phyloP scores from a whole-genome alignment of 2,329 filamentous ascomycete species.

The Alternaria sp. region DNA sequence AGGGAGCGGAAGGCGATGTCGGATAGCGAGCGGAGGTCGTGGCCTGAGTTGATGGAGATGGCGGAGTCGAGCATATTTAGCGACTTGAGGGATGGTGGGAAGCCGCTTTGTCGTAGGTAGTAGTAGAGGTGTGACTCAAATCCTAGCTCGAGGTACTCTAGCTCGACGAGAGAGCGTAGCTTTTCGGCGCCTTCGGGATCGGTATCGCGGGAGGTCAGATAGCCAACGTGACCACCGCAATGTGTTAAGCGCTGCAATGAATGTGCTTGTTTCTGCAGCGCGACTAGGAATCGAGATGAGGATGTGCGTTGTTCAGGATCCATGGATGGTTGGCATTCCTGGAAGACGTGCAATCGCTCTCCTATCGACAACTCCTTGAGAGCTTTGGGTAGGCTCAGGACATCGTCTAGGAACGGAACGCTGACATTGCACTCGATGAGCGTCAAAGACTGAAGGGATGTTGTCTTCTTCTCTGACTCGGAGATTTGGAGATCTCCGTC shows the following conservation, averaged over 20 bases:
- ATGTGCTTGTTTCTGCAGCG: constrained; percentile 38
- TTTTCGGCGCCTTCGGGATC: constrained; percentile 24
- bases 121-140: constrained; percentile 35
- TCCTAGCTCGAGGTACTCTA: constrained; percentile 39
- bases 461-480: constrained; percentile 28
- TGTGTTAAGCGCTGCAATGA: constrained; percentile 40
- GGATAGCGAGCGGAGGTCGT: constrained; percentile 21
- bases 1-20: constrained; percentile 22
- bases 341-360: constrained; percentile 40
- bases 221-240: constrained; percentile 28
- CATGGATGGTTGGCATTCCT: constrained; percentile 26
- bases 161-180: constrained; percentile 30
- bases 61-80: constrained; percentile 37
- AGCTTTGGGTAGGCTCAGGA: constrained; percentile 41
- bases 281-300: constrained; percentile 32
- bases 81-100: constrained; percentile 30
- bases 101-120: constrained; percentile 31
- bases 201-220: constrained; percentile 13
- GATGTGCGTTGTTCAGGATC: constrained; percentile 26
- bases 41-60: constrained; percentile 25
- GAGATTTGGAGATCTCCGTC: constrained; percentile 20
- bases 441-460: constrained; percentile 38
- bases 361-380: constrained; percentile 41
- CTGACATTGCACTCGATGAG: constrained; percentile 48
- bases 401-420: constrained; percentile 31